These are phyloP conservation scores for Sambucus nigra DNA, from an alignment of 129 eudicot genomes.

Conservation along the genomic window DNA sequence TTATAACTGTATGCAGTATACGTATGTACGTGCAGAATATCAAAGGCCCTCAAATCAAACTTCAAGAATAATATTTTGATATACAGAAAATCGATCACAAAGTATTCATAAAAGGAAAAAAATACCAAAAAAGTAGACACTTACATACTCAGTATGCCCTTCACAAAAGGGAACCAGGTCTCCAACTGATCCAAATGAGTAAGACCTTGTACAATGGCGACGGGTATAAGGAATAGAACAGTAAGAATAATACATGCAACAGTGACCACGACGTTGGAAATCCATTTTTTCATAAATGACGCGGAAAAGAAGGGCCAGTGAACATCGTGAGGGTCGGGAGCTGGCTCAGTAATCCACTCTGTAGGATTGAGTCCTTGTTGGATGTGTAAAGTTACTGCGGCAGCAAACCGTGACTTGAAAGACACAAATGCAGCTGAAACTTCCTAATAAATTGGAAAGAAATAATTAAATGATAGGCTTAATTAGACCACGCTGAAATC, in stretches of 20 bases:
- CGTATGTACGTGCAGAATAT: neutral
- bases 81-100: neutral
- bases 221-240: conserved; percentile 65
- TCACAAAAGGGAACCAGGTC: conserved; percentile 64
- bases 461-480: conserved; percentile 5
- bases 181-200: conserved; percentile 71
- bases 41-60: conserved; percentile 1
- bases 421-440: conserved; percentile 85
- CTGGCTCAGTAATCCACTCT: conserved; percentile 77
- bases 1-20: neutral
- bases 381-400: conserved; percentile 45
- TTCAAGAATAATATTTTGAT: neutral
- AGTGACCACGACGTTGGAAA: conserved; percentile 44
- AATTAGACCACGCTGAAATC: neutral
- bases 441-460: conserved; percentile 37
- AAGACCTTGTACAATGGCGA: conserved; percentile 72
- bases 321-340: conserved; percentile 80
- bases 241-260: conserved; percentile 42
- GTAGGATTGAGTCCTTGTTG: conserved; percentile 81
- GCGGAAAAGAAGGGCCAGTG: conserved; percentile 85
- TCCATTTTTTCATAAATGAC: conserved; percentile 59
- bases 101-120: neutral
- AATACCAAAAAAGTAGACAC: conserved; percentile 14
- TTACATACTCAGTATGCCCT: conserved; percentile 52
- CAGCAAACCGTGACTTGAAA: conserved; percentile 77